Percentiles rank a stretch among this genome's conserved stretches.
Conservation (phyloP, 108 stramenopile species). For the Ochromonas danica region DNA sequence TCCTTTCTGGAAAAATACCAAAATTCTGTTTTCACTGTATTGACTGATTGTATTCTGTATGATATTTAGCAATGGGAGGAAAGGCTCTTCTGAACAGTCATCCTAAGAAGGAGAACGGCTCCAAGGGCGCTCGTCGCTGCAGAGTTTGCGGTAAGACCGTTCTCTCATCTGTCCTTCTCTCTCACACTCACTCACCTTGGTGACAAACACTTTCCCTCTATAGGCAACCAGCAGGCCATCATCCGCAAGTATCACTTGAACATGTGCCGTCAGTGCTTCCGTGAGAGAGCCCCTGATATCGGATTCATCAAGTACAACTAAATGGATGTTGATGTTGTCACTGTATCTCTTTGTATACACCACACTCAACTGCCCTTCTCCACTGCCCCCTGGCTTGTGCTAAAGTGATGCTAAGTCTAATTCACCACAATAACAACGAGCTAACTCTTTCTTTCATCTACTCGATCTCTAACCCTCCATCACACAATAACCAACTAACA, state of each 20-base stretch:
- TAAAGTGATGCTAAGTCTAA: too few relatives aligned
- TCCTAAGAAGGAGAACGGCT: constrained; percentile 60
- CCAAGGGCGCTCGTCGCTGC: constrained; percentile 62
- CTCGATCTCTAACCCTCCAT: too few relatives aligned
- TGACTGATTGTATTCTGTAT: too few relatives aligned
- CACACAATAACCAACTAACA: too few relatives aligned
- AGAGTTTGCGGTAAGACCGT: constrained; percentile 54
- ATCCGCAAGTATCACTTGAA: constrained; percentile 68
- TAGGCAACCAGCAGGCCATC: constrained; percentile 44
- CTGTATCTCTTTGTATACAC: too few relatives aligned
- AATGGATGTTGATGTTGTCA: neutral
- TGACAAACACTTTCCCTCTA: neutral
- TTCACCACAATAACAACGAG: too few relatives aligned
- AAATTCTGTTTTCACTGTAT: too few relatives aligned
- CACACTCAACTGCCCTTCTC: too few relatives aligned
- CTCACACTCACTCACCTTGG: neutral
- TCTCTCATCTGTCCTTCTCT: neutral
- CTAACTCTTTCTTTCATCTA: too few relatives aligned
- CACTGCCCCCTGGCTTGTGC: too few relatives aligned
- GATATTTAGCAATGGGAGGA: too few relatives aligned
- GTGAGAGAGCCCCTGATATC: constrained; percentile 57
- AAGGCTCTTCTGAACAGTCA: constrained; percentile 61
- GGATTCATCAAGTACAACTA: constrained; percentile 70
- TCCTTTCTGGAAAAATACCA: too few relatives aligned
- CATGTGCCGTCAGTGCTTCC: constrained; percentile 73